These are phyloP conservation scores for Chaetomiaceae sp. DNA, from an alignment of 2,329 filamentous ascomycete species.

Conservation along the genomic window DNA sequence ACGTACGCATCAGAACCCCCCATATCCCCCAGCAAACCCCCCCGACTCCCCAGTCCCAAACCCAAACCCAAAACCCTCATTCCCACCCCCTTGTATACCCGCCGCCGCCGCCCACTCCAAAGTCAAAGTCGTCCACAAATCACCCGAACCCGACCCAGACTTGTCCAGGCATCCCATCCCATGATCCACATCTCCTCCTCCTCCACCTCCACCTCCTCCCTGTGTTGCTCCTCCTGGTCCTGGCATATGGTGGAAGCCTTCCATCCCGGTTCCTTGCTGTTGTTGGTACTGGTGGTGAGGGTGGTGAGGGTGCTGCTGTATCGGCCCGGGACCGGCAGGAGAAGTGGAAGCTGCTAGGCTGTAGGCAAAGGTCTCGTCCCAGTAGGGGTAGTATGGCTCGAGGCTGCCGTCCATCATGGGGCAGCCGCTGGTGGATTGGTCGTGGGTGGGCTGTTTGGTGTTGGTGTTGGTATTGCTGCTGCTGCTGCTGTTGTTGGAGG, in stretches of 20 bases:
- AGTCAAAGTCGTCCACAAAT: constrained; percentile 47
- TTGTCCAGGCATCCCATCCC: too few relatives aligned
- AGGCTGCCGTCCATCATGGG: constrained; percentile 50
- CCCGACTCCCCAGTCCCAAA: not conserved
- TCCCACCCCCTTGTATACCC: constrained; percentile 11
- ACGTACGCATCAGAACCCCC: not conserved
- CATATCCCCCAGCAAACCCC: not conserved
- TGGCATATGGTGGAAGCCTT: too few relatives aligned
- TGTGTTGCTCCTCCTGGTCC: too few relatives aligned
- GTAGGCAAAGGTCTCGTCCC: constrained; percentile 38
- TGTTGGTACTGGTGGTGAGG: constrained; percentile 6
- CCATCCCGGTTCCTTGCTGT: too few relatives aligned
- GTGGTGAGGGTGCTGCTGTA: too few relatives aligned
- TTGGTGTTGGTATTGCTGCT: too few relatives aligned
- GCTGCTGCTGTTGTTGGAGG: not conserved
- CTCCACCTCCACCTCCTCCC: too few relatives aligned
- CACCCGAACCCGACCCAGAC: constrained; percentile 31
- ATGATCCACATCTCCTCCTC: too few relatives aligned
- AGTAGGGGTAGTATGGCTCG: constrained; percentile 41
- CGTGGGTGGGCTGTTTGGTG: constrained; percentile 4
- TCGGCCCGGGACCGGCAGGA: too few relatives aligned
- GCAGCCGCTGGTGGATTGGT: constrained; percentile 33
- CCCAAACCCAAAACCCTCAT: not conserved
- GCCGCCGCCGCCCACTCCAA: constrained; percentile 42
- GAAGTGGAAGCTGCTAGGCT: too few relatives aligned